Conservation (phyloP, 2,329 filamentous ascomycete genomes). For the Pseudonectria buxi region DNA sequence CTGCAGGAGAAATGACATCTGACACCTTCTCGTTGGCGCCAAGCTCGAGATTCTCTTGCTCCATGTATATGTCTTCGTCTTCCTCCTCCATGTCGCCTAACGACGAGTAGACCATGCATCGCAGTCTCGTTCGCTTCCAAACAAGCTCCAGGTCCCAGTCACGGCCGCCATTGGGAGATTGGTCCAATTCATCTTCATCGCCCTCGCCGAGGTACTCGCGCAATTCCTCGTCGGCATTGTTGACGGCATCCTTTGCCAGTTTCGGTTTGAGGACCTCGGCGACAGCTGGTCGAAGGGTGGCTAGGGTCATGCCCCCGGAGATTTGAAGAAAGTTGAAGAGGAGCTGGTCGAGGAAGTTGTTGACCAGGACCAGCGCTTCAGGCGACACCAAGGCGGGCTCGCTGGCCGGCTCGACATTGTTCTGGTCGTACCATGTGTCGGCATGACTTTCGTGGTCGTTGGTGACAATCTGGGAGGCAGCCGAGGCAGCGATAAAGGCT, state of each 20-base stretch:
- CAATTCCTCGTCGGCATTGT: slow-evolving; percentile 78
- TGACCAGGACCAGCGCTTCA: slow-evolving; percentile 70
- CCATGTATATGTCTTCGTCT: slow-evolving; percentile 84
- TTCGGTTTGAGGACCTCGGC: slow-evolving; percentile 82
- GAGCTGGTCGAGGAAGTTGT: slow-evolving; percentile 88
- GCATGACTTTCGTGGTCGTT: slow-evolving; percentile 75
- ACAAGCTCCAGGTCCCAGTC: slow-evolving; percentile 87
- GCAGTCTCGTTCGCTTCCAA: slow-evolving; percentile 87
- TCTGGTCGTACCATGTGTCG: slow-evolving; percentile 62
- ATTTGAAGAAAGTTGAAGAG: slow-evolving; percentile 83
- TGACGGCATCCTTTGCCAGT: slow-evolving; percentile 76
- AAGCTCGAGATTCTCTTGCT: slow-evolving; percentile 65
- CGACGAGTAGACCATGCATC: slow-evolving; percentile 98
- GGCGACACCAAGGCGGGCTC: slow-evolving; percentile 68
- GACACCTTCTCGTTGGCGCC: slow-evolving; percentile 51
- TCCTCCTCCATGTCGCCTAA: slow-evolving; percentile 96
- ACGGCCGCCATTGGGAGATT: slow-evolving; percentile 46
- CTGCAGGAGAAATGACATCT: slow-evolving; percentile 75
- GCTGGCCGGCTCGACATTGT: slow-evolving; percentile 56
- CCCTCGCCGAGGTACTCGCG: slow-evolving; percentile 77
- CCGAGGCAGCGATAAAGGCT: slow-evolving; percentile 79
- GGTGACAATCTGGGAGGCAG: slow-evolving; percentile 86
- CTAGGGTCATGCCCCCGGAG: slow-evolving; percentile 70
- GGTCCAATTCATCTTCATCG: slow-evolving; percentile 64
- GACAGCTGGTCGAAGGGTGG: slow-evolving; percentile 72